Evolutionary conservation across 2,329 filamentous ascomycete species (phyloP), one percentile per base, ranked within the genome.

Genomic region (Colletotrichum eleusines): DNA sequence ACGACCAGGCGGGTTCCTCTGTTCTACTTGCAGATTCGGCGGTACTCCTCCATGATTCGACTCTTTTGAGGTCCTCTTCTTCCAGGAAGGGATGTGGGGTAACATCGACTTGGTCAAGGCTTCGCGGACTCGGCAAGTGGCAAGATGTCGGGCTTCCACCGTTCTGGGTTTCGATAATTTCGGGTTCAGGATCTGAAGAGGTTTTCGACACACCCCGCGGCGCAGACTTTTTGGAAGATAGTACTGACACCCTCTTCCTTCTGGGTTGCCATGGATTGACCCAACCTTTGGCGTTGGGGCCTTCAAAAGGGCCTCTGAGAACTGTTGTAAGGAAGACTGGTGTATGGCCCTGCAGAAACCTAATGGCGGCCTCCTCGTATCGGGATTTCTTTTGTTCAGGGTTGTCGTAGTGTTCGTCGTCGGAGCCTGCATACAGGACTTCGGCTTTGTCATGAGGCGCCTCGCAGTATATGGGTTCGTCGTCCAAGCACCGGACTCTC

Each of bases 221-320:
- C 53, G n/a, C n/a, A 68, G 59, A 35, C 48, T 51, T 40, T 71
- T 62, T 26, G 38, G 23, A 23, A 1, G 33, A 57, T 40, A n/a
- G 14, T 14, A 38, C 26, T 33, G n/a, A 38, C 60, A 44, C 23
- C 33, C 60, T 62, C 74, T 77, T 51, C 33, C 66, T 71, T 38
- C 69, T 77, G 12, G 82, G 81, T 51, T 78, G 76, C 87, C 87
- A 89, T 18, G 87, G 87, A 72, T 88, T 88, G 40, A 77, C 75
- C 87, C 87, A 89, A 28, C 84, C 84, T 65, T 75, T 77, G 40
- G 69, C 64, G 14, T 63, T 58, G 38, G 69, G 64, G 16, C 69
- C 69, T 54, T 85, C 83, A 73, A 93, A 91, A 0, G 91, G 91
- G 0, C 91, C 91, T 70, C 81, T 84, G 3, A 93, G 81, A 7